Percentiles rank a stretch among this genome's conserved stretches.
Evolutionary conservation across 2,329 filamentous ascomycete genomes (phyloP).

Genomic region (Penicillium sp.): DNA sequence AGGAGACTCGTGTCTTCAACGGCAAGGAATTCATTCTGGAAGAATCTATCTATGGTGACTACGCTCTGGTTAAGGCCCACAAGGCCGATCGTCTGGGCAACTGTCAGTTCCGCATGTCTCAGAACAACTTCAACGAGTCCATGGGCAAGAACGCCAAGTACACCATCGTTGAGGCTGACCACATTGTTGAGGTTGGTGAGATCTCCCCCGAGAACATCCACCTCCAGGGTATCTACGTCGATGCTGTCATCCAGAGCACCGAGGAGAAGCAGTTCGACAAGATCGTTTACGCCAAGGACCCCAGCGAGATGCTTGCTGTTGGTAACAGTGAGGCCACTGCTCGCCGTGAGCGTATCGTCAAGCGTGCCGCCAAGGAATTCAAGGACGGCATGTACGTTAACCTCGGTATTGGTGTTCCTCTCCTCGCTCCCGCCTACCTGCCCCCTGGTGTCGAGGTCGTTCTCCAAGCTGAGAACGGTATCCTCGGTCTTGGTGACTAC

Average conservation of each 20-base stretch:
- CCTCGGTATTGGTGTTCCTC: constrained; percentile 84
- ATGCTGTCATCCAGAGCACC: constrained; percentile 74
- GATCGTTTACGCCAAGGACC: constrained; percentile 71
- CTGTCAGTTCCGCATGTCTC: constrained; percentile 74
- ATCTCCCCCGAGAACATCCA: constrained; percentile 74
- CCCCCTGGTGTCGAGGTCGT: constrained; percentile 70
- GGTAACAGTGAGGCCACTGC: constrained; percentile 63
- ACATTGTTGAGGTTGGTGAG: constrained; percentile 74
- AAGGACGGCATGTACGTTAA: constrained; percentile 88
- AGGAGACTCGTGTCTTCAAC: constrained; percentile 72
- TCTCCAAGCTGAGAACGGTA: constrained; percentile 84
- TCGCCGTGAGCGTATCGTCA: constrained; percentile 79
- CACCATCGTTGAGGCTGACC: constrained; percentile 81
- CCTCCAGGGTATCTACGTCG: constrained; percentile 81
- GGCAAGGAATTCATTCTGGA: constrained; percentile 76
- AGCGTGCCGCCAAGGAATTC: constrained; percentile 76
- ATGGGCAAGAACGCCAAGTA: constrained; percentile 80
- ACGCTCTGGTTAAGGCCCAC: constrained; percentile 74
- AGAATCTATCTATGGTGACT: constrained; percentile 72
- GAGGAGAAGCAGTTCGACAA: constrained; percentile 75
- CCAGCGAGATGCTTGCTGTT: constrained; percentile 48
- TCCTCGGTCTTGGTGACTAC: constrained; percentile 79
- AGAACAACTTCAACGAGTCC: constrained; percentile 71
- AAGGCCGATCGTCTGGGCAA: constrained; percentile 78
- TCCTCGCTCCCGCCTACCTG: constrained; percentile 74